Conservation (phyloP, 2,329 filamentous ascomycete species). For the Colletotrichum falcatum region DNA sequence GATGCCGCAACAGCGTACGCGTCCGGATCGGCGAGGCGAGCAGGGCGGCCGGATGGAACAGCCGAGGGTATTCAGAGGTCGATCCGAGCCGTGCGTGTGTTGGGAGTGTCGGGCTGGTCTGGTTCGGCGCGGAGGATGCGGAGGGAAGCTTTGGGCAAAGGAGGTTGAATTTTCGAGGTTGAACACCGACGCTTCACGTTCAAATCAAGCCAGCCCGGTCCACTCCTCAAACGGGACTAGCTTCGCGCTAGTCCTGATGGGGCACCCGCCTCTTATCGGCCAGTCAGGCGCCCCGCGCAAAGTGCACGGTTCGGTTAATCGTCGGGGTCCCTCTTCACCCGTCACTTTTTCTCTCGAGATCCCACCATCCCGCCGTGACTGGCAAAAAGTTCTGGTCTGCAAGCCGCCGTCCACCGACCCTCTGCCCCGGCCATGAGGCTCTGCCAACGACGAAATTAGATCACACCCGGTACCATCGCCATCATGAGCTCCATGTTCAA, state of each 20-base stretch:
- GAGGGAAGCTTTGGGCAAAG: constrained; percentile 33
- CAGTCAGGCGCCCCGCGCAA: constrained; percentile 35
- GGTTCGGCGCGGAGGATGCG: constrained; percentile 30
- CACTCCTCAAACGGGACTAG: constrained; percentile 53
- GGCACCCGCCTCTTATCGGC: constrained; percentile 49
- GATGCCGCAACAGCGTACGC: constrained; percentile 42
- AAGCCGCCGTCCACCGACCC: constrained; percentile 6
- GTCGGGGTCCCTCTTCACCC: constrained; percentile 21
- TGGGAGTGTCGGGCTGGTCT: constrained; percentile 26
- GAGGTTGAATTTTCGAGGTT: constrained; percentile 52
- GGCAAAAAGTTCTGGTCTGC: constrained; percentile 28
- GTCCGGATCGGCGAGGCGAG: constrained; percentile 28
- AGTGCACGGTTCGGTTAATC: constrained; percentile 32
- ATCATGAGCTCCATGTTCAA: constrained; percentile 77
- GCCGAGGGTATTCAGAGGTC: constrained; percentile 21
- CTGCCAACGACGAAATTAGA: constrained; percentile 12
- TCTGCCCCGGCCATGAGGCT: constrained; percentile 21
- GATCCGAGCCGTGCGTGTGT: constrained; percentile 34
- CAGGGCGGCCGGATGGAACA: constrained; percentile 9
- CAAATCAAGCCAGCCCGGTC: constrained; percentile 53
- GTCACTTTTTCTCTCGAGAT: constrained; percentile 31
- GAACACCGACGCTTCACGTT: constrained; percentile 47
- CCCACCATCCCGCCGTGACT: constrained; percentile 20
- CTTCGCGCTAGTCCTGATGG: constrained; percentile 48
- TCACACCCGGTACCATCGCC: constrained; percentile 38